Evolutionary conservation across 129 eudicot species (phyloP).

Genomic region (Saussurea involucrata): DNA sequence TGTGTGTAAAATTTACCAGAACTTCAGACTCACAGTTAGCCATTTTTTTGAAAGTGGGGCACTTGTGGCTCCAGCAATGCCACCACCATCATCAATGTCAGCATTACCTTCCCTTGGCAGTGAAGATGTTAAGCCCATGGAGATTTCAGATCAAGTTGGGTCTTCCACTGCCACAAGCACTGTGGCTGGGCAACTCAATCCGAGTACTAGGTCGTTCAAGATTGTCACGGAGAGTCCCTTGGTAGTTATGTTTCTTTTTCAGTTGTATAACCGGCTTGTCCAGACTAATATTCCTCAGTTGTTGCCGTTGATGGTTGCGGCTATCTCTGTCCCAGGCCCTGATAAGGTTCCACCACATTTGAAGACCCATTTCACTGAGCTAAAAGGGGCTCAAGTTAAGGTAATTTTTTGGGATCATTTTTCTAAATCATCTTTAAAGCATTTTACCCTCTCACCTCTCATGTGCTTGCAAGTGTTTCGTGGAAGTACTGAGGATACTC

Average conservation of each 20-base stretch:
- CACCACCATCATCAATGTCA: slow-evolving; percentile 50
- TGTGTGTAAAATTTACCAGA: slow-evolving; percentile 90
- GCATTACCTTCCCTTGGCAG: slow-evolving; percentile 54
- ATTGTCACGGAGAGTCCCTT: slow-evolving; percentile 95
- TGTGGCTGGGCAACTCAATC: slow-evolving; percentile 79
- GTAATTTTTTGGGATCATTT: slow-evolving; percentile 32
- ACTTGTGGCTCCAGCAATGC: slow-evolving; percentile 55
- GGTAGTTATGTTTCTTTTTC: slow-evolving; percentile 98
- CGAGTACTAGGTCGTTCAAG: slow-evolving; percentile 90
- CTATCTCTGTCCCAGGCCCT: slow-evolving; percentile 93
- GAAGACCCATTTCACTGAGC: slow-evolving; percentile 83
- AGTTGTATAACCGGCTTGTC: slow-evolving; percentile 89
- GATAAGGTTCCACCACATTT: slow-evolving; percentile 90
- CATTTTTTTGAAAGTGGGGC: slow-evolving; percentile 90
- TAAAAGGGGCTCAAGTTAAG: slow-evolving; percentile 99
- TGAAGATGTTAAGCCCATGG: slow-evolving; percentile 86
- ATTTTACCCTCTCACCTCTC: slow-evolving; percentile 10
- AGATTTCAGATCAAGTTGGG: slow-evolving; percentile 81
- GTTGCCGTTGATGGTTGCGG: slow-evolving; percentile 91
- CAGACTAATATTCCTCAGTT: slow-evolving; percentile 94
- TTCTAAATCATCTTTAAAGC: neutral
- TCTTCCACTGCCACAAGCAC: slow-evolving; percentile 35
- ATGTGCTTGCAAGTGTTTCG: neutral
- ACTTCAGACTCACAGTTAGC: slow-evolving; percentile 79
- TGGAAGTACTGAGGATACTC: slow-evolving; percentile 6